Conservation (phyloP, 208 protist species). For the Porcisia hertigi region DNA sequence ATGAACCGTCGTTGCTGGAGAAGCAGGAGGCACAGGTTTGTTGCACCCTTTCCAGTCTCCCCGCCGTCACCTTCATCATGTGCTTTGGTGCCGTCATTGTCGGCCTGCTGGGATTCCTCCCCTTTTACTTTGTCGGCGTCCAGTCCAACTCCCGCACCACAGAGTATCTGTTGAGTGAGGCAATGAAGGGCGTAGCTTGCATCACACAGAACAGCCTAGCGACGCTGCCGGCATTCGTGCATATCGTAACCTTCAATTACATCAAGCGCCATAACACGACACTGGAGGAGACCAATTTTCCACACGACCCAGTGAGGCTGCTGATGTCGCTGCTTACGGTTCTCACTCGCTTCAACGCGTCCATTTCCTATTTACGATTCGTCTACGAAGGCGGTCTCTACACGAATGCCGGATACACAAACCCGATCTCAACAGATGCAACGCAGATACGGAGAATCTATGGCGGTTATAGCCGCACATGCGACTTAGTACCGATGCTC, state of each 20-base stretch:
- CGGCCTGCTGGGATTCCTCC: conserved; percentile 54
- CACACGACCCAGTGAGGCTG: conserved; percentile 18
- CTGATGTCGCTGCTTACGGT: conserved; percentile 39
- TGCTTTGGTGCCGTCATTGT: conserved; percentile 52
- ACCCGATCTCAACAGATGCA: conserved; percentile 8
- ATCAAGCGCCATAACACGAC: conserved; percentile 41
- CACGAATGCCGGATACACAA: conserved; percentile 32
- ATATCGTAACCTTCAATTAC: conserved; percentile 61
- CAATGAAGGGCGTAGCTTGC: conserved; percentile 48
- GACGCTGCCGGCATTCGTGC: conserved; percentile 56
- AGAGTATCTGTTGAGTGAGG: conserved; percentile 43
- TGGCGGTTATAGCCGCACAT: conserved; percentile 17
- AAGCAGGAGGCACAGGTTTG: conserved; percentile 23
- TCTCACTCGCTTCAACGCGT: conserved; percentile 36
- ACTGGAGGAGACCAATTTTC: conserved; percentile 29
- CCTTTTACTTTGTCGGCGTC: conserved; percentile 59
- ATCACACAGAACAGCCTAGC: conserved; percentile 48
- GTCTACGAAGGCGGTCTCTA: conserved; percentile 34
- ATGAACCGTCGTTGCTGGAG: conserved; percentile 17
- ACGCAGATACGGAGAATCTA: conserved; percentile 12
- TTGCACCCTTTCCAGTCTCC: conserved; percentile 42
- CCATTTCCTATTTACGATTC: conserved; percentile 46
- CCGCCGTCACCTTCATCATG: conserved; percentile 52
- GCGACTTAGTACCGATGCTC: conserved; percentile 20
- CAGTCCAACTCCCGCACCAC: conserved; percentile 40